Evolutionary conservation across 805 yeast species (phyloP).

Genomic region (Metschnikowia picachoensis): DNA sequence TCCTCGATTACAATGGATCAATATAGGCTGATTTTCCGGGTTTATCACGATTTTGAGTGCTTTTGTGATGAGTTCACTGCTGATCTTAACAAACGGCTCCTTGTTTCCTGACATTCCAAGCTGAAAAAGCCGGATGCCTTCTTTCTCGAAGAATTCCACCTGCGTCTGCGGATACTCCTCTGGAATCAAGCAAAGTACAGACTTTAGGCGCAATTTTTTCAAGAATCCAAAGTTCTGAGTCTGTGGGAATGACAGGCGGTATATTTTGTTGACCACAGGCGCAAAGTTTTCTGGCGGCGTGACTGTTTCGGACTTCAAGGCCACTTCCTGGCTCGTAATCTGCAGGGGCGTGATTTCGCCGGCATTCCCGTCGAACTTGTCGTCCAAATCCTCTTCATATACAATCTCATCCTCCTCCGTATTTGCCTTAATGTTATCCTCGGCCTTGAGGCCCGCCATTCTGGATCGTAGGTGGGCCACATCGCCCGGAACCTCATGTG

Average conservation of each 20-base stretch:
- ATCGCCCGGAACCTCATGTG: background rate
- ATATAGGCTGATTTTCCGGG: slow-evolving; percentile 85
- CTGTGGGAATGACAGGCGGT: slow-evolving; percentile 87
- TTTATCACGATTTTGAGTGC: slow-evolving; percentile 79
- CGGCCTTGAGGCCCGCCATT: slow-evolving; percentile 24
- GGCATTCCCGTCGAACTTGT: slow-evolving; percentile 30
- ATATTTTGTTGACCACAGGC: slow-evolving; percentile 67
- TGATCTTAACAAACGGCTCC: slow-evolving; percentile 82
- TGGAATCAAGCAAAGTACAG: slow-evolving; percentile 80
- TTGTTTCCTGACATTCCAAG: slow-evolving; percentile 94
- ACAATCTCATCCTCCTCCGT: slow-evolving; percentile 26
- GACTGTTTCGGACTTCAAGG: slow-evolving; percentile 19
- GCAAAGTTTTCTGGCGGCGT: slow-evolving; percentile 91
- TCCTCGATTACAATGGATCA: slow-evolving; percentile 94
- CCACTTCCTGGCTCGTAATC: slow-evolving; percentile 7
- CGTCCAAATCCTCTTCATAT: slow-evolving; percentile 41
- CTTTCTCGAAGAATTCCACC: slow-evolving; percentile 52
- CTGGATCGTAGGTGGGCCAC: slow-evolving; percentile 30
- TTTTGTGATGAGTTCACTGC: slow-evolving; percentile 62
- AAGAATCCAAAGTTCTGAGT: slow-evolving; percentile 76
- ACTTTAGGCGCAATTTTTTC: slow-evolving; percentile 56
- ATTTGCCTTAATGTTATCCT: slow-evolving; percentile 25
- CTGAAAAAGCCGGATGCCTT: slow-evolving; percentile 71
- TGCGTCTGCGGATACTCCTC: slow-evolving; percentile 88
- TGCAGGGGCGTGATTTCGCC: slow-evolving; percentile 19